Evolutionary conservation across 257 asterid species (phyloP).

Genomic region (Craterostigma plantagineum): DNA sequence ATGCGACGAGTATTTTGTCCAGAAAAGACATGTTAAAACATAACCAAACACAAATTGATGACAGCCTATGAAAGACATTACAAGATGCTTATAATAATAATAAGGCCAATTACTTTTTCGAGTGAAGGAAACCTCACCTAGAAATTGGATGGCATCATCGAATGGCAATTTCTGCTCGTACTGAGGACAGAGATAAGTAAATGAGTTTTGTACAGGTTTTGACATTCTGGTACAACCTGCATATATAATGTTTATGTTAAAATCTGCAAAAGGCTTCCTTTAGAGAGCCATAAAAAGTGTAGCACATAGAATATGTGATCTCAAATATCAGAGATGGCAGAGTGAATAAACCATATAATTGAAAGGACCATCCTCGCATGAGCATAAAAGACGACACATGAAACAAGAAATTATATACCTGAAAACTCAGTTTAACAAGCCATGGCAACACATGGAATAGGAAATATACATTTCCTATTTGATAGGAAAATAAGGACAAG

Average conservation of each 20-base stretch:
- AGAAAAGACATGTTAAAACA: background rate
- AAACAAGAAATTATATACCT: no score
- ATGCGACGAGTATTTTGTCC: no score
- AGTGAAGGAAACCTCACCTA: conserved; percentile 26
- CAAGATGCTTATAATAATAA: background rate
- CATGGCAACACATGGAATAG: no score
- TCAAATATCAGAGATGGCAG: background rate
- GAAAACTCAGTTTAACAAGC: no score
- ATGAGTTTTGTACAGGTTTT: conserved; percentile 71
- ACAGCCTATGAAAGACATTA: background rate
- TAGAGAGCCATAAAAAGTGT: background rate
- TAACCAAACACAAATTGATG: background rate
- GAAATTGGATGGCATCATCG: conserved; percentile 69
- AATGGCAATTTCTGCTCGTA: conserved; percentile 46
- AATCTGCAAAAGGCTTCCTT: conserved; percentile 2
- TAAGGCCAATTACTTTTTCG: background rate
- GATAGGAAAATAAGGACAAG: no score
- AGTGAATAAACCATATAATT: background rate
- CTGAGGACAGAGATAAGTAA: conserved; percentile 72
- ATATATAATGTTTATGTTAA: conserved; percentile 5
- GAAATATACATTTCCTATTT: no score
- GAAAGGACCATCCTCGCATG: no score
- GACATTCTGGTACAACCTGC: conserved; percentile 88
- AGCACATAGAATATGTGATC: background rate
- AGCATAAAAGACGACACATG: no score